Evolutionary conservation across 2,329 filamentous ascomycete genomes (phyloP).

Genomic region (Fusarium denticulatum): DNA sequence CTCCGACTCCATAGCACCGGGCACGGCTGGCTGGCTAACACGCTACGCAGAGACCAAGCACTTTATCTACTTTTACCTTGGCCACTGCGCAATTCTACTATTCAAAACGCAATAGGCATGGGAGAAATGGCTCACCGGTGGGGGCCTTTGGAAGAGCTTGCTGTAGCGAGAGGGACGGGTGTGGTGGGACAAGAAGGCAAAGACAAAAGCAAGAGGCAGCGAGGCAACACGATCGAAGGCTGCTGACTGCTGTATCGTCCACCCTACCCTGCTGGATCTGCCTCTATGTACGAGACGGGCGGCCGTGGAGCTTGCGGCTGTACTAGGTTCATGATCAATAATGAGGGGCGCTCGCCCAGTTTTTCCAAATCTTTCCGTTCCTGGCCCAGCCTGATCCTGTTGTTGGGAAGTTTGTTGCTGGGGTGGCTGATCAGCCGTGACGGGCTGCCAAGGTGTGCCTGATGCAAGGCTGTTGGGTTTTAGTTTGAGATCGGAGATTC

Average conservation of each 20-base stretch:
- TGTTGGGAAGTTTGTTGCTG: constrained; percentile 5
- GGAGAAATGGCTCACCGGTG: constrained; percentile 42
- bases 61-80: constrained; percentile 99
- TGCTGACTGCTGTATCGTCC: constrained; percentile 29
- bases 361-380: constrained; percentile 30
- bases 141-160: constrained; percentile 45
- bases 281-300: constrained; percentile 31
- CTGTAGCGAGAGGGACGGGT: constrained; percentile 37
- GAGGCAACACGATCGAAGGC: constrained; percentile 28
- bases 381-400: constrained; percentile 9
- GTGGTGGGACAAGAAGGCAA: constrained; percentile 25
- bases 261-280: constrained; percentile 30
- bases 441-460: constrained; percentile 12
- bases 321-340: constrained; percentile 40
- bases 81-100: constrained; percentile 95
- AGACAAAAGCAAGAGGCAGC: constrained; percentile 12
- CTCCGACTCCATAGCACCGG: background rate
- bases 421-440: constrained; percentile 14
- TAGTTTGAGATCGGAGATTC: constrained; percentile 7
- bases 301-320: constrained; percentile 19
- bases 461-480: constrained; percentile 15
- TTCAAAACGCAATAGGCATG: constrained; percentile 93
- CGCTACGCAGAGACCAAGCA: constrained; percentile 88
- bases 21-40: constrained; percentile 20
- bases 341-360: constrained; percentile 38